Evolutionary conservation across 2,329 filamentous ascomycete species (phyloP).

Genomic region (Ilyonectria mors-panacis): DNA sequence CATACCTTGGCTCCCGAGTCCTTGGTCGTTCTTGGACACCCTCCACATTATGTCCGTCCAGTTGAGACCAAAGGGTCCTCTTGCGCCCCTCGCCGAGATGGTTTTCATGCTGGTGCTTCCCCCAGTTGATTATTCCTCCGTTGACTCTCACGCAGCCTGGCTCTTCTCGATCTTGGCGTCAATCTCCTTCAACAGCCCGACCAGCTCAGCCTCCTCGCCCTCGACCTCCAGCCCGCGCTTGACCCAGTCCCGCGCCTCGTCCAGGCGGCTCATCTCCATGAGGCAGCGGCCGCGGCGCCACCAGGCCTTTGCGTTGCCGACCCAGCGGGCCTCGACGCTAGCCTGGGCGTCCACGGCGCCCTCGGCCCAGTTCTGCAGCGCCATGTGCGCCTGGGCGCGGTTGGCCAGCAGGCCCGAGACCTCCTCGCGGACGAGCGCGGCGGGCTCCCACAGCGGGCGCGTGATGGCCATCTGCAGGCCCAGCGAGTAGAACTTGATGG

Average conservation of each 20-base stretch:
- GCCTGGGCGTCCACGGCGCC: conserved; percentile 89
- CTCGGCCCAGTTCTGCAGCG: conserved; percentile 84
- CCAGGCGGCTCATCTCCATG: conserved; percentile 89
- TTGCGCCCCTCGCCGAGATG: background rate
- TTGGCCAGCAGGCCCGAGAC: conserved; percentile 85
- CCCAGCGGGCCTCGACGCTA: conserved; percentile 88
- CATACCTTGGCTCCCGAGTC: background rate
- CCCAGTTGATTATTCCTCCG: background rate
- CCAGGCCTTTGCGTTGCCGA: conserved; percentile 95
- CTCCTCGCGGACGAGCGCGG: conserved; percentile 87
- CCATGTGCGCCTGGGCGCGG: conserved; percentile 92
- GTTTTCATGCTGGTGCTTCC: background rate
- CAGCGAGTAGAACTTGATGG: conserved; percentile 85
- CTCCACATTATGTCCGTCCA: background rate
- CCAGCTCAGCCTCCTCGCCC: conserved; percentile 76
- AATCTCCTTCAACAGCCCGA: conserved; percentile 75
- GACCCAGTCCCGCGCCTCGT: conserved; percentile 87
- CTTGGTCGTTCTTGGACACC: background rate
- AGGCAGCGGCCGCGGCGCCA: conserved; percentile 89
- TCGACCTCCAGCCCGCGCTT: conserved; percentile 86
- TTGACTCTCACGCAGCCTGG: conserved; percentile 47
- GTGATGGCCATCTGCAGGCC: conserved; percentile 90
- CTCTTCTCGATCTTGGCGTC: conserved; percentile 62
- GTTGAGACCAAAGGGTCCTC: background rate
- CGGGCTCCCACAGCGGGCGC: conserved; percentile 90